Conservation (phyloP, 495 filamentous ascomycete species). For the Xylaria grammica region DNA sequence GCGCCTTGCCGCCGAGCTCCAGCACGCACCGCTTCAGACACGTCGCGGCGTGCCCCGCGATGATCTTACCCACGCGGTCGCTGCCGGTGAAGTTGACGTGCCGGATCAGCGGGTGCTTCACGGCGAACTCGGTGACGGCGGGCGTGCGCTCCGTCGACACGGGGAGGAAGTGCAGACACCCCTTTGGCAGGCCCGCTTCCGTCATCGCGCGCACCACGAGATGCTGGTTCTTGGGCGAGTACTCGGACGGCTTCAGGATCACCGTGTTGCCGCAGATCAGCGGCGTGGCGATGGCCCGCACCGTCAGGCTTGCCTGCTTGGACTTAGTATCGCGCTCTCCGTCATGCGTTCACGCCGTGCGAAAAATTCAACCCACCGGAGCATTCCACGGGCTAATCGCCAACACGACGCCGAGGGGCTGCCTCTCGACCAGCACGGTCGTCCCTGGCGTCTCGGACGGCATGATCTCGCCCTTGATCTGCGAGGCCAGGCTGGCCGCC, state of each 20-base stretch:
- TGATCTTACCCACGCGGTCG: slow-evolving; percentile 40
- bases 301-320: slow-evolving; percentile 62
- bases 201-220: slow-evolving; percentile 66
- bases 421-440: slow-evolving; percentile 35
- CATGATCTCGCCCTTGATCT: slow-evolving; percentile 44
- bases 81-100: slow-evolving; percentile 54
- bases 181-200: slow-evolving; percentile 65
- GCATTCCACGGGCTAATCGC: slow-evolving; percentile 46
- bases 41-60: slow-evolving; percentile 55
- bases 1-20: slow-evolving; percentile 45
- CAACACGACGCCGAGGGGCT: slow-evolving; percentile 42
- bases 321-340: slow-evolving; percentile 61
- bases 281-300: slow-evolving; percentile 65
- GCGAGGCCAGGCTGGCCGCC: slow-evolving; percentile 60
- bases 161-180: slow-evolving; percentile 55
- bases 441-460: slow-evolving; percentile 38
- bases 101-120: slow-evolving; percentile 51
- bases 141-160: slow-evolving; percentile 48
- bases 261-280: slow-evolving; percentile 79
- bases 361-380: slow-evolving; percentile 32
- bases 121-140: slow-evolving; percentile 52
- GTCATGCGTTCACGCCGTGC: too few relatives aligned
- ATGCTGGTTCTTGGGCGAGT: slow-evolving; percentile 72
- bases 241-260: slow-evolving; percentile 76
- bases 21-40: slow-evolving; percentile 62